phyloP scores from a whole-genome alignment of 2,329 filamentous ascomycete species.

The Alternaria brassicicola region DNA sequence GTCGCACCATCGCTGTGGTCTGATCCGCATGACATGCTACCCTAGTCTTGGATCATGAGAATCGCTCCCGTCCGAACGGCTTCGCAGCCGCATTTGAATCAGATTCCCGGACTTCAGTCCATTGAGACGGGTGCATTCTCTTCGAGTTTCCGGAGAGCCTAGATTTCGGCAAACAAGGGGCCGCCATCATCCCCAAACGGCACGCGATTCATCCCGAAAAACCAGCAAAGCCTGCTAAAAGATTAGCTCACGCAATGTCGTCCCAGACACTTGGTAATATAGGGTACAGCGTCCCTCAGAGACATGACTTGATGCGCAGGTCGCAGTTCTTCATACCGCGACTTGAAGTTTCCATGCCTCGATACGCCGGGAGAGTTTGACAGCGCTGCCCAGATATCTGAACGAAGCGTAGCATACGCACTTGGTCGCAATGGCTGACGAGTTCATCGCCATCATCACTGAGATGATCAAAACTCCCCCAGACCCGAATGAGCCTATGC shows the following conservation, averaged over 20 bases:
- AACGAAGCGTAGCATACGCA: not conserved
- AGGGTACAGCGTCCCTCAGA: not conserved
- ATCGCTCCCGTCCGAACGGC: not conserved
- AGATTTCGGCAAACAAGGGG: not conserved
- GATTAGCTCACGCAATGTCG: not conserved
- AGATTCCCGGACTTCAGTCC: not conserved
- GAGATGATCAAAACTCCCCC: constrained; percentile 29
- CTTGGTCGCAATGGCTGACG: constrained; percentile 5
- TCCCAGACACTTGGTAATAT: not conserved
- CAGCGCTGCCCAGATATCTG: not conserved
- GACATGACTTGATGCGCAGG: not conserved
- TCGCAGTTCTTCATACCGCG: not conserved
- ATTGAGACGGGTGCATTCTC: not conserved
- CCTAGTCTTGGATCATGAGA: not conserved
- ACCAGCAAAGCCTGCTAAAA: not conserved
- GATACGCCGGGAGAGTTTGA: not conserved
- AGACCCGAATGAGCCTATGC: constrained; percentile 30
- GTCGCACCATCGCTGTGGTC: constrained; percentile 10
- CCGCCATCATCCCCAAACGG: not conserved
- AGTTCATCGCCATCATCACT: constrained; percentile 20
- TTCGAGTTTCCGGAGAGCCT: not conserved
- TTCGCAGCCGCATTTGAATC: not conserved
- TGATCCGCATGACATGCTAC: not conserved
- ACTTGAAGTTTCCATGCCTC: not conserved
- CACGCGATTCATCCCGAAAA: not conserved